Percentiles rank a stretch among this genome's conserved stretches.
Evolutionary conservation across 2,329 filamentous ascomycete genomes (phyloP).

Genomic region (Sclerotinia borealis): DNA sequence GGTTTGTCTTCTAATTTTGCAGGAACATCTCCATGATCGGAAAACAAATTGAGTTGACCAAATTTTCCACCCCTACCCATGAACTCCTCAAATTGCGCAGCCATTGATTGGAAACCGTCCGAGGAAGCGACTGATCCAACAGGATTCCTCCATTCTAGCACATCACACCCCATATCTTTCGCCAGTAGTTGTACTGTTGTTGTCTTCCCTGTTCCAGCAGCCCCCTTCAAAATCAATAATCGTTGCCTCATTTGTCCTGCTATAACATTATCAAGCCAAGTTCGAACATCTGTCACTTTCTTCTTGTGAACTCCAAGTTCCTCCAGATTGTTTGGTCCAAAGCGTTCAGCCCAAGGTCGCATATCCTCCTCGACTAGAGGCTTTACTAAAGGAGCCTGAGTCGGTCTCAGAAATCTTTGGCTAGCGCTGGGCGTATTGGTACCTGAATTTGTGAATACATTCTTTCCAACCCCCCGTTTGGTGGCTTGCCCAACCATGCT

Average conservation of each 20-base stretch:
- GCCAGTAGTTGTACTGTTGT: constrained; percentile 76
- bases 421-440: constrained; percentile 34
- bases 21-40: constrained; percentile 24
- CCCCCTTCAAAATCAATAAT: constrained; percentile 78
- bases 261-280: constrained; percentile 74
- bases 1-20: constrained; percentile 29
- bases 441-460: constrained; percentile 26
- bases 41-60: constrained; percentile 54
- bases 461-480: constrained; percentile 43
- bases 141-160: constrained; percentile 91
- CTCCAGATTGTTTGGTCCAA: constrained; percentile 65
- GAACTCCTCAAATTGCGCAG: constrained; percentile 88
- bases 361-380: constrained; percentile 43
- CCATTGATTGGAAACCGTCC: constrained; percentile 61
- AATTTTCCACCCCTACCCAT: constrained; percentile 76
- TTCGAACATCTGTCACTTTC: constrained; percentile 80
- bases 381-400: constrained; percentile 17
- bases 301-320: constrained; percentile 93
- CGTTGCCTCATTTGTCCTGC: constrained; percentile 60
- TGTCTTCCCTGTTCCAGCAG: constrained; percentile 89
- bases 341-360: constrained; percentile 83
- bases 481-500: constrained; percentile 53
- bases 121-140: constrained; percentile 50
- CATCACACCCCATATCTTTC: constrained; percentile 65
- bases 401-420: constrained; percentile 47